Conservation (phyloP, 371 early-diverging fungal species). For the Funneliformis caledonium region DNA sequence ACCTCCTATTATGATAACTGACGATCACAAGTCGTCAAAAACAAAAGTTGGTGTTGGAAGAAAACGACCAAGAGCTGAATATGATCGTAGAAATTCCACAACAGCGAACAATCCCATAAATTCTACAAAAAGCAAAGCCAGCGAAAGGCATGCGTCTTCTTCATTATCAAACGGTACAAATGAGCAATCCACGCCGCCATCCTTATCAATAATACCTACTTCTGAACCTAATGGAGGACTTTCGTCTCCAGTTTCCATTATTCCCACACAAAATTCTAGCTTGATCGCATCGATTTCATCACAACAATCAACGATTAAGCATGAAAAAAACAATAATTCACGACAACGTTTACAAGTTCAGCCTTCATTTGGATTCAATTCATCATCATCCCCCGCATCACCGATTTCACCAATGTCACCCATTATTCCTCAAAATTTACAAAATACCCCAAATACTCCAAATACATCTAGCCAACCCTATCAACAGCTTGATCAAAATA, state of each 20-base stretch:
- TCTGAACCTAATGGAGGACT: slow-evolving; percentile 4
- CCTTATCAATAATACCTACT: not conserved
- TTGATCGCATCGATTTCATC: slow-evolving; percentile 15
- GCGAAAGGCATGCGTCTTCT: not conserved
- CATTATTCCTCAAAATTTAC: not conserved
- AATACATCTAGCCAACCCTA: not conserved
- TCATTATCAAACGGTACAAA: not conserved
- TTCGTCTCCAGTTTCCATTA: slow-evolving; percentile 29
- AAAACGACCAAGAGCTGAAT: slow-evolving; percentile 49
- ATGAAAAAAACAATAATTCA: slow-evolving; percentile 11
- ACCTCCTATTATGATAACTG: slow-evolving; percentile 95
- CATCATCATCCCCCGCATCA: slow-evolving; percentile 25
- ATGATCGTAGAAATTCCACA: slow-evolving; percentile 42
- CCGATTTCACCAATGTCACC: slow-evolving; percentile 31
- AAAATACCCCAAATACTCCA: not conserved
- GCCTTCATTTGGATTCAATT: not conserved
- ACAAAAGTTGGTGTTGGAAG: slow-evolving; percentile 55
- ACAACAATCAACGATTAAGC: slow-evolving; percentile 17
- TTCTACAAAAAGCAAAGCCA: slow-evolving; percentile 38
- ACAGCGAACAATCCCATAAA: slow-evolving; percentile 12
- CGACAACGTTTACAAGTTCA: slow-evolving; percentile 8
- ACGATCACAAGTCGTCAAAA: slow-evolving; percentile 93
- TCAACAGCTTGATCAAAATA: slow-evolving; percentile 14
- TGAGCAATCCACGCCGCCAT: not conserved
- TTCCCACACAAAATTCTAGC: slow-evolving; percentile 18